phyloP scores from a whole-genome alignment of 2,329 filamentous ascomycete genomes.

The Fusarium haematococcum region DNA sequence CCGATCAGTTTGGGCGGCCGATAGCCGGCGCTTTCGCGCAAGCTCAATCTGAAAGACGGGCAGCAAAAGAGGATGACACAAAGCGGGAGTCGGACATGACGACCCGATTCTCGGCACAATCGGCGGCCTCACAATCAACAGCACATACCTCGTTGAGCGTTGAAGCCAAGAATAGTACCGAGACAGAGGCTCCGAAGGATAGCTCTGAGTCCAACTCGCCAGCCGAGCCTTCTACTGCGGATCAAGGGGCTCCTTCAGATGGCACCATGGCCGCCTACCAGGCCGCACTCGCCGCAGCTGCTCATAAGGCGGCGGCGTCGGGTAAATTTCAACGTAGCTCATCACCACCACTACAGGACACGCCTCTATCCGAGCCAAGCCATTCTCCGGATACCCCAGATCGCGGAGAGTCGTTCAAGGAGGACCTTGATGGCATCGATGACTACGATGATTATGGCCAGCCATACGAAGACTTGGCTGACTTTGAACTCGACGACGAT shows the following conservation, averaged over 20 bases:
- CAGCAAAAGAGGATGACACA: constrained; percentile 42
- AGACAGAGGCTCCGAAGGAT: constrained; percentile 16
- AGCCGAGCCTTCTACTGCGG: constrained; percentile 14
- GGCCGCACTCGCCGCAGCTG: constrained; percentile 84
- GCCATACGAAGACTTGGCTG: constrained; percentile 72
- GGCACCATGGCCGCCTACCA: constrained; percentile 75
- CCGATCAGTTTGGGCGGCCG: constrained; percentile 70
- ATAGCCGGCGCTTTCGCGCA: constrained; percentile 69
- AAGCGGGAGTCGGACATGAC: constrained; percentile 62
- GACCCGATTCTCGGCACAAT: constrained; percentile 58
- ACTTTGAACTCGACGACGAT: constrained; percentile 83
- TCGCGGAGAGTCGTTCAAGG: constrained; percentile 23
- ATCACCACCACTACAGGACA: constrained; percentile 53
- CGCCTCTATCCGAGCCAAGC: constrained; percentile 18
- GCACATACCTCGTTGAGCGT: constrained; percentile 64
- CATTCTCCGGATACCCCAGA: constrained; percentile 25
- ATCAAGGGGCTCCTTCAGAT: constrained; percentile 16
- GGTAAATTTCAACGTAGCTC: constrained; percentile 78
- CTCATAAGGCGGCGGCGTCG: constrained; percentile 78
- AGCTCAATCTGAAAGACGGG: constrained; percentile 61
- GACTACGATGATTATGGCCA: constrained; percentile 59
- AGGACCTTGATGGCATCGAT: constrained; percentile 57
- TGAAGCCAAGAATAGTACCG: constrained; percentile 28
- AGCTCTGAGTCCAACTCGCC: constrained; percentile 15
- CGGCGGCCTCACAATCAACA: constrained; percentile 60